A percentile compares a stretch with the other conserved stretches of the same genome.
Conservation (phyloP, 805 yeast genomes). For the Yarrowia porcina region DNA sequence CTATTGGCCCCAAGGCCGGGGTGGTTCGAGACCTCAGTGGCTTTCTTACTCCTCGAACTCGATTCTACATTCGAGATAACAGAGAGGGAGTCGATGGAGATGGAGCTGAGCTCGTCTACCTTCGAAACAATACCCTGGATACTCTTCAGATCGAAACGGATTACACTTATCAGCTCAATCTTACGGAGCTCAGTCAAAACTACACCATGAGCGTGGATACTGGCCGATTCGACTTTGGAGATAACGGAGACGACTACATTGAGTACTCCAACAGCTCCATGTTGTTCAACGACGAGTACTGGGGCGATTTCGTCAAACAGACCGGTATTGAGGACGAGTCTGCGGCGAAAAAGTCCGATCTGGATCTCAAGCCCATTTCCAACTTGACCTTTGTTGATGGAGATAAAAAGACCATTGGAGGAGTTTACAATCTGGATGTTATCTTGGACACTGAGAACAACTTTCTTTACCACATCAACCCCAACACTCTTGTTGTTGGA, state of each 20-base stretch:
- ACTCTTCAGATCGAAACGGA: not conserved
- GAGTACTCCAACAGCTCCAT: not conserved
- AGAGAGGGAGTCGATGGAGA: not conserved
- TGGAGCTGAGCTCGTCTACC: not conserved
- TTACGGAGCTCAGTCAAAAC: not conserved
- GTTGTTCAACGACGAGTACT: not conserved
- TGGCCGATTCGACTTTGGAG: not conserved
- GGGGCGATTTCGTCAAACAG: not conserved
- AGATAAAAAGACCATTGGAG: not conserved
- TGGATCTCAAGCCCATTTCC: not conserved
- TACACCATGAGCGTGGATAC: not conserved
- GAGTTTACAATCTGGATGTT: not conserved
- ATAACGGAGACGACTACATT: not conserved
- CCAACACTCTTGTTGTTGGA: not conserved
- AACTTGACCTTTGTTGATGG: not conserved
- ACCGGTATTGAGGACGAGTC: not conserved
- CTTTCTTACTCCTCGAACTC: not conserved
- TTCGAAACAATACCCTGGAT: slow-evolving; percentile 10
- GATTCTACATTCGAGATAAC: not conserved
- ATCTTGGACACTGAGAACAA: not conserved
- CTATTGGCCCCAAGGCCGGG: not conserved
- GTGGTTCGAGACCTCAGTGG: not conserved
- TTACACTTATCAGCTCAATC: not conserved
- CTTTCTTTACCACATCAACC: not conserved
- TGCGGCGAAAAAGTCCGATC: not conserved